phyloP scores from a whole-genome alignment of 177 flowering plant genomes.

The Vitis hybrid region DNA sequence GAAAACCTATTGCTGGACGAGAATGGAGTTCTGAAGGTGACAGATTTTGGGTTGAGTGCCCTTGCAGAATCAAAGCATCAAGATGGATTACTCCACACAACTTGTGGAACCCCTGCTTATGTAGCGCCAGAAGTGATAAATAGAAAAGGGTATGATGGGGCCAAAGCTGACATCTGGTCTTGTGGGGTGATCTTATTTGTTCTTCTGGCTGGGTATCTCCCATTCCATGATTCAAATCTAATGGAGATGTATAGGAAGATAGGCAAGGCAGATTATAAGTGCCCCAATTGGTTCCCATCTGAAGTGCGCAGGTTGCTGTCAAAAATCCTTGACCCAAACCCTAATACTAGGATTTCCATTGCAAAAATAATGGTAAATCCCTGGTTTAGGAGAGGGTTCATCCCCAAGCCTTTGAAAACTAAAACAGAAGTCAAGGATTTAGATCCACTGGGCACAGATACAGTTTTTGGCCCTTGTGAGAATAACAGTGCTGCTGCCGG shows the following conservation, averaged over 20 bases:
- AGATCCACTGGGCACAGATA: conserved; percentile 20
- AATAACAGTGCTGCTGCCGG: conserved; percentile 5
- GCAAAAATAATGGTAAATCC: conserved; percentile 53
- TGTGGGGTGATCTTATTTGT: conserved; percentile 81
- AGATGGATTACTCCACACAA: conserved; percentile 80
- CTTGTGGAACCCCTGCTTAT: conserved; percentile 85
- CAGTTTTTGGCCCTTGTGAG: conserved; percentile 8
- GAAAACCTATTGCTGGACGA: conserved; percentile 80
- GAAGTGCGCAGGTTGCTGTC: conserved; percentile 57
- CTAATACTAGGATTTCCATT: conserved; percentile 50
- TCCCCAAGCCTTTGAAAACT: conserved; percentile 14
- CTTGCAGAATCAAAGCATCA: conserved; percentile 44
- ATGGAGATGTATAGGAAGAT: conserved; percentile 79
- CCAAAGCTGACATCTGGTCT: conserved; percentile 83
- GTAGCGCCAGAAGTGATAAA: conserved; percentile 76
- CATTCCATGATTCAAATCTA: conserved; percentile 65
- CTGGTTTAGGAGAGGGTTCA: conserved; percentile 63
- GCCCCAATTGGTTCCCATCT: conserved; percentile 61
- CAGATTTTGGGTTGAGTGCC: conserved; percentile 86
- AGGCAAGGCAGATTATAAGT: conserved; percentile 59
- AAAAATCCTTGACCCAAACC: conserved; percentile 66
- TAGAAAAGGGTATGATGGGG: conserved; percentile 75
- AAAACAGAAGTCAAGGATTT: conserved; percentile 9
- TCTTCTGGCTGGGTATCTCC: conserved; percentile 68
- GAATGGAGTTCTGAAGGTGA: conserved; percentile 60